Evolutionary conservation across 805 yeast species (phyloP).

Genomic region (Teunomyces cretensis): DNA sequence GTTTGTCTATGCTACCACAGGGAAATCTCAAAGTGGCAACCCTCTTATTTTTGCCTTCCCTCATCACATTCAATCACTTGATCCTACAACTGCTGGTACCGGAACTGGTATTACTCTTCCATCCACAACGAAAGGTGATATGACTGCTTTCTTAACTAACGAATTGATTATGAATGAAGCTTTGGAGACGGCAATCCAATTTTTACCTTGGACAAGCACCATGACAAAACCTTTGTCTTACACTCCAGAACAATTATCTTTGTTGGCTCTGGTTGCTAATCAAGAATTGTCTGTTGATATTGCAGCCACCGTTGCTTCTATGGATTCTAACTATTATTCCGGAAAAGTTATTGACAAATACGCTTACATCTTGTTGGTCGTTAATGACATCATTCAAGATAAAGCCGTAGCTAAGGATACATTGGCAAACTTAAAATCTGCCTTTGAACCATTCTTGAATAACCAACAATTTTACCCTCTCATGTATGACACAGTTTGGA

Average conservation of each 20-base stretch:
- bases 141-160: constrained; percentile 46
- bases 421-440: constrained; percentile 38
- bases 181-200: constrained; percentile 39
- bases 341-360: constrained; percentile 59
- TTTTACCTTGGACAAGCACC: constrained; percentile 46
- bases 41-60: constrained; percentile 54
- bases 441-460: constrained; percentile 39
- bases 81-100: constrained; percentile 21
- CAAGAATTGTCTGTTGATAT: constrained; percentile 49
- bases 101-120: constrained; percentile 43
- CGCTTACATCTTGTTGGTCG: constrained; percentile 54
- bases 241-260: constrained; percentile 42
- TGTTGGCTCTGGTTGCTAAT: constrained; percentile 46
- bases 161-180: constrained; percentile 38
- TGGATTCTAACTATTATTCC: constrained; percentile 47
- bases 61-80: constrained; percentile 47
- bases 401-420: constrained; percentile 35
- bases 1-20: constrained; percentile 49
- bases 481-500: constrained; percentile 53
- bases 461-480: constrained; percentile 51
- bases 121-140: constrained; percentile 52
- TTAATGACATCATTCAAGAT: constrained; percentile 48
- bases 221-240: constrained; percentile 33
- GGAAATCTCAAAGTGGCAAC: constrained; percentile 46
- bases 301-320: constrained; percentile 32